These are phyloP conservation scores for Xylariaceae sp. DNA, from an alignment of 2,329 filamentous ascomycete genomes.

Conservation along the genomic window DNA sequence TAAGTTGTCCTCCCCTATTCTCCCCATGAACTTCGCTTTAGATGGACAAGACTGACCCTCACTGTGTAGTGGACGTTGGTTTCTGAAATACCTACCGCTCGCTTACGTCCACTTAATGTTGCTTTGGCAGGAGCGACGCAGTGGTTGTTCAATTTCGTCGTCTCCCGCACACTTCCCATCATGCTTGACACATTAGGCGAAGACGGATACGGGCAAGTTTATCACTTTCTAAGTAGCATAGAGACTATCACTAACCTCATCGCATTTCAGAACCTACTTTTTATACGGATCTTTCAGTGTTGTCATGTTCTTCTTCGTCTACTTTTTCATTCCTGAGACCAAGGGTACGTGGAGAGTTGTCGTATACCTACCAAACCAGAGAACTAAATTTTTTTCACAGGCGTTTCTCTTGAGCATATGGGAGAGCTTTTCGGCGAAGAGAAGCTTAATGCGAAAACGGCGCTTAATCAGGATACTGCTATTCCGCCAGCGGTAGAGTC, in stretches of 20 bases:
- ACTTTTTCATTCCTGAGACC: conserved; percentile 49
- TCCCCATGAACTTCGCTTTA: too few species aligned
- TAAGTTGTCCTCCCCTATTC: too few species aligned
- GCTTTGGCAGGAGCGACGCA: conserved; percentile 58
- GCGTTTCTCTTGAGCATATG: conserved; percentile 55
- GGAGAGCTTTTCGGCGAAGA: conserved; percentile 51
- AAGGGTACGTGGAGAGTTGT: conserved; percentile 33
- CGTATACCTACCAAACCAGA: too few species aligned
- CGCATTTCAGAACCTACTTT: conserved; percentile 46
- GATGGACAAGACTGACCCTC: too few species aligned
- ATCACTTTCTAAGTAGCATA: neutral
- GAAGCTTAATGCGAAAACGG: conserved; percentile 16
- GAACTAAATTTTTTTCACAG: too few species aligned
- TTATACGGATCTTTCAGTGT: conserved; percentile 62
- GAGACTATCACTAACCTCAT: conserved; percentile 8
- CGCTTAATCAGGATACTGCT: too few species aligned
- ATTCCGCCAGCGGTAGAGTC: too few species aligned
- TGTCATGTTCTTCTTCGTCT: conserved; percentile 57
- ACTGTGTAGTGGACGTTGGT: conserved; percentile 64
- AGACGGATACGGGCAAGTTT: conserved; percentile 35
- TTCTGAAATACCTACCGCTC: conserved; percentile 60
- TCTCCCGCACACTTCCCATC: conserved; percentile 58
- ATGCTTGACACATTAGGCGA: conserved; percentile 52
- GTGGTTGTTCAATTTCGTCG: conserved; percentile 64
- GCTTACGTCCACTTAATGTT: conserved; percentile 49